Base-by-base conservation (phyloP, 2,329 filamentous ascomycete species). In the Dactylellina cionopaga region DNA sequence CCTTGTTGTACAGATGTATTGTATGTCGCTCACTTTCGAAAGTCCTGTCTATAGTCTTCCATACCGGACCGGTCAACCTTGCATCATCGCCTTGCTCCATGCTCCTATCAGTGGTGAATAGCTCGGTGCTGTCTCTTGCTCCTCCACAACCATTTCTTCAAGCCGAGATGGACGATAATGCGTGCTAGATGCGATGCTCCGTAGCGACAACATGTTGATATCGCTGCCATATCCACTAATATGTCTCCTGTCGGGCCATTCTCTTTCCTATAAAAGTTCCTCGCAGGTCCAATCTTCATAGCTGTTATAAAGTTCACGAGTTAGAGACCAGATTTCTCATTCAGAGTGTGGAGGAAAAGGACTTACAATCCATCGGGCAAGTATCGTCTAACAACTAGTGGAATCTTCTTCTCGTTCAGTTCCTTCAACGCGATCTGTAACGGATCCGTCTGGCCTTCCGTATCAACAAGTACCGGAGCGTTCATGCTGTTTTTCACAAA, bases 251-350 rank as follows among this genome's bases (percentile, higher is more conserved):
- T 60, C 54, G 25, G 44, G 35, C 43, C 51, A 62, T 4, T 49
- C 60, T 52, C 33, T 55, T 39, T 73, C 66, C 64, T 77, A 77
- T 63, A 77, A 75, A 56, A 98, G 85, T 82, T 99, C 95, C 83
- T 98, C 95, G 82, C 93, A 97, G 33, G 93, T 96, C 95, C 95
- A 99, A 81, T 99, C 95, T 85, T 99, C 95, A 82, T 98, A 98
- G 83, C 91, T 94, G 76, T n/a, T 58, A 1, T 3, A 13, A n/a
- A 29, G n/a, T 17, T 27, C 25, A n/a, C 31, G 5, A 63, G 24
- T 37, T 37, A 49, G 31, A 13, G 22, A 39, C 13, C 11, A 29
- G 19, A 9, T 15, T n/a, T 17, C 46, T 31, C 31, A 7, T n/a
- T 37, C 19, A 9, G 31, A 41, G 13, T 27, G 2, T 52, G 22